Evolutionary conservation across 352 stramenopile species (phyloP).

Genomic region (Phytophthora agathidicida): DNA sequence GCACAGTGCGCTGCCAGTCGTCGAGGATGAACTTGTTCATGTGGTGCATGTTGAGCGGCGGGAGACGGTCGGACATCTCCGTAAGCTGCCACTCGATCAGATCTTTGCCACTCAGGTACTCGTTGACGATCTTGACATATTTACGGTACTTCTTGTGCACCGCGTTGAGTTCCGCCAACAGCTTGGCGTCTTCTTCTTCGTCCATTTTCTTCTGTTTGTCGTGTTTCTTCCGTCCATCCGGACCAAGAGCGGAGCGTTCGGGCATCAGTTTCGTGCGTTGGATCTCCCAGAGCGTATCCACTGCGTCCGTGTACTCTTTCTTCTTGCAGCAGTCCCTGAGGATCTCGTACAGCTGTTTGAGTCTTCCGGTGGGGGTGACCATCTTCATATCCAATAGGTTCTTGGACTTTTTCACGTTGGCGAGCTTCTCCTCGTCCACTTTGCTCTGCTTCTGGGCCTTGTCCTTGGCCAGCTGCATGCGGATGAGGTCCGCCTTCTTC

Average conservation of each 20-base stretch:
- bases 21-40: conserved; percentile 96
- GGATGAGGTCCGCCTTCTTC: conserved; percentile 89
- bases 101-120: conserved; percentile 71
- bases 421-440: conserved; percentile 88
- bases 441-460: conserved; percentile 89
- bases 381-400: conserved; percentile 89
- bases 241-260: conserved; percentile 39
- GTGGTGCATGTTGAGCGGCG: conserved; percentile 89
- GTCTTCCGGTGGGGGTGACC: conserved; percentile 74
- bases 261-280: conserved; percentile 73
- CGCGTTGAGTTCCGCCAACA: conserved; percentile 60
- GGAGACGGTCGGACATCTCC: conserved; percentile 86
- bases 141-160: conserved; percentile 91
- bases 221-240: conserved; percentile 62
- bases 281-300: conserved; percentile 90
- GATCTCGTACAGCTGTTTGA: conserved; percentile 90
- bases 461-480: conserved; percentile 87
- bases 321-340: conserved; percentile 83
- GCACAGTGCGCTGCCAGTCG: conserved; percentile 97
- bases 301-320: conserved; percentile 85
- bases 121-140: conserved; percentile 80
- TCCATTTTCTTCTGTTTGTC: conserved; percentile 81
- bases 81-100: conserved; percentile 89
- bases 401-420: conserved; percentile 86
- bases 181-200: conserved; percentile 76